Percentiles rank a stretch among this genome's conserved stretches.
Conservation (phyloP, 768 basidiomycete species). For the Boletus tylopilopsis region DNA sequence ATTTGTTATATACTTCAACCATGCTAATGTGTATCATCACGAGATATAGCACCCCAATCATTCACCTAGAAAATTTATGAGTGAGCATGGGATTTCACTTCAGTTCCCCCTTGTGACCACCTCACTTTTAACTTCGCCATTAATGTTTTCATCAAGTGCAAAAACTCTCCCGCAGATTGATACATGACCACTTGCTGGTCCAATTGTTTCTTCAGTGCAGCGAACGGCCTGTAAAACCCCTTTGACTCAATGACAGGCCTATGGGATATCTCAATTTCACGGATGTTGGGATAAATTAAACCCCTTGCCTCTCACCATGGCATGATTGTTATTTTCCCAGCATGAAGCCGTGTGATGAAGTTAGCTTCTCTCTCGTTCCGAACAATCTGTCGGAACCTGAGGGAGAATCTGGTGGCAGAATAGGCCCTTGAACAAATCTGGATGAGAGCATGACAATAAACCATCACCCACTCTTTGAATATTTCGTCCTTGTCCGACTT, state of each 20-base stretch:
- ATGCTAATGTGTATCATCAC: slow-evolving; percentile 32
- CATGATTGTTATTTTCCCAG: slow-evolving; percentile 51
- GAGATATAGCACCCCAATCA: slow-evolving; percentile 64
- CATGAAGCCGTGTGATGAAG: slow-evolving; percentile 58
- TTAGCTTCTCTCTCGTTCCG: slow-evolving; percentile 57
- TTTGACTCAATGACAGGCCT: slow-evolving; percentile 58
- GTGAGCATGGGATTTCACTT: too few species aligned
- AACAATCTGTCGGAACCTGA: slow-evolving; percentile 60
- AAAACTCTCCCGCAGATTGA: slow-evolving; percentile 47
- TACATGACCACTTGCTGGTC: slow-evolving; percentile 50
- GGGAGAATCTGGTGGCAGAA: slow-evolving; percentile 42
- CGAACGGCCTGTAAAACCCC: slow-evolving; percentile 55
- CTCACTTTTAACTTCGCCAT: slow-evolving; percentile 73
- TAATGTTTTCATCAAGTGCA: slow-evolving; percentile 54
- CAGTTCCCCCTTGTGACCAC: too few species aligned
- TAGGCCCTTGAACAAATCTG: too few species aligned
- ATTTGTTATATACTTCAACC: neutral
- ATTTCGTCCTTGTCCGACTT: slow-evolving; percentile 60
- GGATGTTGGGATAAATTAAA: neutral
- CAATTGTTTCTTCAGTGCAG: slow-evolving; percentile 41
- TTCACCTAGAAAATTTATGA: slow-evolving; percentile 48
- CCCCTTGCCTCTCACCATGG: slow-evolving; percentile 49
- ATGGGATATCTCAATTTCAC: neutral
- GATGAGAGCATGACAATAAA: neutral
- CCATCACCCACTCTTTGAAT: slow-evolving; percentile 44